Evolutionary conservation across 441 rosid species (phyloP), one percentile per base, ranked within the genome.

Genomic region (Pelargonium cotyledonis): DNA sequence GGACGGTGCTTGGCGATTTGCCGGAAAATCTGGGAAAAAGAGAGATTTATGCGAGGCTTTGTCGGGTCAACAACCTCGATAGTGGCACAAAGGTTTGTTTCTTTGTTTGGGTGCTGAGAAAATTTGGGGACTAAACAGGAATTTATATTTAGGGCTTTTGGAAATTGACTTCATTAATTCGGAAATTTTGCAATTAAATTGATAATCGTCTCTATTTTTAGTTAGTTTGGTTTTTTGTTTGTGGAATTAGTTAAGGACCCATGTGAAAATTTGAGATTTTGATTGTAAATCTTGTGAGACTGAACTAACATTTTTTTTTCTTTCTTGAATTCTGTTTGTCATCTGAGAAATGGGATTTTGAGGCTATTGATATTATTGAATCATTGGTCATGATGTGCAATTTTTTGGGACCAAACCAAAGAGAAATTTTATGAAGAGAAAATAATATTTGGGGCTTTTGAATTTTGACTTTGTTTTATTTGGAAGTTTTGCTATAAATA

Each of bases 1-100:
- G 74, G 70, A 77, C 74, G 57, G 75, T 88, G 67, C 71, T 83
- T 19, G 88, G 82, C 16, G 86, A 76, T 66, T 69, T 75, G 60
- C 71, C 81, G 4, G 82, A 76, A 26, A 78, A 80, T 65, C n/a
- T 84, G 78, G 79, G 85, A 65, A 94, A 85, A 66, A 79, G 99
- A 73, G 92, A 89, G 70, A 75, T 89, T 38, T 94, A 80, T 69
- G 65, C 87, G n/a, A 80, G 73, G 76, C 86, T 94, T 19, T 88
- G 84, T 72, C 72, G 83, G 65, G 74, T 73, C 43, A 88, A 80
- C 69, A 73, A 88, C 49, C 79, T 84, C 66, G 99, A 91, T 64
- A 81, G 77, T 46, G 92, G 84, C 71, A 78, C 82, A 72, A 93
- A 90, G 96, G 98, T 89, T 65, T 51, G 73, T 14, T 21, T 44